Base-by-base conservation (phyloP, 164 flowering plant genomes). In the grape (Vitis vinifera) region DNA sequence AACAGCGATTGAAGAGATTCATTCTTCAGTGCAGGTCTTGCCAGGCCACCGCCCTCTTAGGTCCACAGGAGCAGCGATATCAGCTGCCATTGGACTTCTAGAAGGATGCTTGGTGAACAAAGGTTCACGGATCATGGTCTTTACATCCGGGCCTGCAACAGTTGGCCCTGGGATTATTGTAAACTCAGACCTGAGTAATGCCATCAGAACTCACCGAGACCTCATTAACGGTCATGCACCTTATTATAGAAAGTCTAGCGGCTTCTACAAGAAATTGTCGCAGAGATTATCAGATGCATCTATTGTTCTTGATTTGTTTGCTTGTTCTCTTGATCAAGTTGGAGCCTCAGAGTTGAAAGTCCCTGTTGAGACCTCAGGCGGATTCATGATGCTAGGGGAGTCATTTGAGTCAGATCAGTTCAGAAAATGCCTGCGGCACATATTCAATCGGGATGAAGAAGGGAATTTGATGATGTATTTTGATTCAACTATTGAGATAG, bases 101-200 rank as follows among this genome's bases (percentile, higher is more conserved):
- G 97, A 95, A 82, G 97, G 86, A 69, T 89, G 91, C 82, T 71
- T 52, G 19, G 69, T 82, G 15, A 83, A 67, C 52, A 83, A 84
- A 13, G 97, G 98, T 14, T 79, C 91, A 8, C 81, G 93, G 57
- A 74, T 93, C 68, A 86, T 95, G 96, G 91, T 93, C 70, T 93
- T 93, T 84, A 90, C 97, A 16, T 87, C 97, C 13, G 99, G 99
- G 8, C 99, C 99, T 64, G 88, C 97, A 66, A 93, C 99, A 57
- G 9, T 84, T 8, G 98, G 99, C 37, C 97, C 98, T 0, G 98
- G 97, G 47, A 83, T 82, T 62, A 78, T 95, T 67, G 98, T 95
- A 31, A 81, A 82, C 50, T 68, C 98, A 5, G 87, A 92, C 80
- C 79, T 83, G 4, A 56, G 85, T 67, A 76, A 72, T 62, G 51